Percentiles rank a stretch among this genome's conserved stretches.
Conservation (phyloP, 1,284 basidiomycete genomes). For the Stereum hirsutum region DNA sequence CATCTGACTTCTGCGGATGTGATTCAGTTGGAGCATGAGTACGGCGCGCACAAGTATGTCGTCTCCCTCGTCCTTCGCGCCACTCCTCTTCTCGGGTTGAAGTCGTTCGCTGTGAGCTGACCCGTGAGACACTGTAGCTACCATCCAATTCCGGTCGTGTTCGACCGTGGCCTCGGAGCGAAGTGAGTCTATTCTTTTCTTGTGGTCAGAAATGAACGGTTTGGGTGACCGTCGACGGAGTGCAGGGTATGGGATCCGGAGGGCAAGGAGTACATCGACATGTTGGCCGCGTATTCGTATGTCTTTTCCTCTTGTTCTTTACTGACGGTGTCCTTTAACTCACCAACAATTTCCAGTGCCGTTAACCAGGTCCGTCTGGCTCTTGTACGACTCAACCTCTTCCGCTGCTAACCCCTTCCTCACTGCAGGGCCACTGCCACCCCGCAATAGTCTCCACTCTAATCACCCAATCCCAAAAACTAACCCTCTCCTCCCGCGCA, state of each 20-base stretch:
- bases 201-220: not conserved
- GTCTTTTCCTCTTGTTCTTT: constrained; percentile 22
- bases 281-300: constrained; percentile 96
- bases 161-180: constrained; percentile 84
- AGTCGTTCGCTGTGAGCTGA: too few relatives aligned
- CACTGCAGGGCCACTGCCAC: constrained; percentile 85
- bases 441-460: constrained; percentile 81
- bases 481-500: constrained; percentile 92
- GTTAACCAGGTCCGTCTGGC: constrained; percentile 66
- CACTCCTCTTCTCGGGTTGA: not conserved
- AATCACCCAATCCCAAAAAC: constrained; percentile 78
- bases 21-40: constrained; percentile 76
- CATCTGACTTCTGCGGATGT: constrained; percentile 51
- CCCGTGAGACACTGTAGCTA: constrained; percentile 78
- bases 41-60: constrained; percentile 84
- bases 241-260: constrained; percentile 92
- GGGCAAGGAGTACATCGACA: constrained; percentile 89
- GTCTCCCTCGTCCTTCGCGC: constrained; percentile 4
- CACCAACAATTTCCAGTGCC: constrained; percentile 38
- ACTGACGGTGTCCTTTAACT: not conserved
- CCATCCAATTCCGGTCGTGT: constrained; percentile 92
- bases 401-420: not conserved
- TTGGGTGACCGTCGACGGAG: constrained; percentile 14
- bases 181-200: constrained; percentile 45
- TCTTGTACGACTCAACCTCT: not conserved